Evolutionary conservation across 1,139 yeast genomes (phyloP).

Genomic region (Yamadazyma pseudoaaseri): DNA sequence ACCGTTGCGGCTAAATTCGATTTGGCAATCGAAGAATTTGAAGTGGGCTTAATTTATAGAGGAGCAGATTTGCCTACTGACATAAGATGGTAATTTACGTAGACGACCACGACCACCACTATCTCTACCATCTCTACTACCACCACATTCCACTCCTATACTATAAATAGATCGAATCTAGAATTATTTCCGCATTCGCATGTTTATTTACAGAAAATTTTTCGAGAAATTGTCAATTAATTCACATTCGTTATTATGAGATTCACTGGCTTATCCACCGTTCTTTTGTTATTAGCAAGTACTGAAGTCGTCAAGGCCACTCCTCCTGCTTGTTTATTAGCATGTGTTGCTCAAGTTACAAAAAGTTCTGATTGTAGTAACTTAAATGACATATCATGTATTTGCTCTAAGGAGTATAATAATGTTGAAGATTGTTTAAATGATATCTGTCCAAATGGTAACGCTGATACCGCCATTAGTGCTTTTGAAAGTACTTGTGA

Average conservation of each 20-base stretch:
- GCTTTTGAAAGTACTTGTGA: conserved; percentile 58
- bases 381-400: conserved; percentile 62
- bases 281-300: conserved; percentile 35
- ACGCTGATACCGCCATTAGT: conserved; percentile 53
- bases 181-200: neutral
- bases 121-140: neutral
- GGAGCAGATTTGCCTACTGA: conserved; percentile 44
- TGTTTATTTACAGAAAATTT: conserved; percentile 6
- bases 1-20: conserved; percentile 43
- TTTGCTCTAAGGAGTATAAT: conserved; percentile 54
- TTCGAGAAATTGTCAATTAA: conserved; percentile 3
- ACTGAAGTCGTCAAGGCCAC: conserved; percentile 62
- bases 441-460: conserved; percentile 62
- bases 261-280: conserved; percentile 10
- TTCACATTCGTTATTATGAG: conserved; percentile 8
- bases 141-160: too few relatives aligned
- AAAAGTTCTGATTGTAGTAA: conserved; percentile 54
- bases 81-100: conserved; percentile 30
- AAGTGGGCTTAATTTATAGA: conserved; percentile 38
- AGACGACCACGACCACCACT: neutral
- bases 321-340: conserved; percentile 88
- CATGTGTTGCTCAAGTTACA: conserved; percentile 76
- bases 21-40: conserved; percentile 31
- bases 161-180: conserved; percentile 1
- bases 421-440: conserved; percentile 60